Base-by-base conservation (phyloP, 208 protist genomes). In the Balamuthia mandrillaris region DNA sequence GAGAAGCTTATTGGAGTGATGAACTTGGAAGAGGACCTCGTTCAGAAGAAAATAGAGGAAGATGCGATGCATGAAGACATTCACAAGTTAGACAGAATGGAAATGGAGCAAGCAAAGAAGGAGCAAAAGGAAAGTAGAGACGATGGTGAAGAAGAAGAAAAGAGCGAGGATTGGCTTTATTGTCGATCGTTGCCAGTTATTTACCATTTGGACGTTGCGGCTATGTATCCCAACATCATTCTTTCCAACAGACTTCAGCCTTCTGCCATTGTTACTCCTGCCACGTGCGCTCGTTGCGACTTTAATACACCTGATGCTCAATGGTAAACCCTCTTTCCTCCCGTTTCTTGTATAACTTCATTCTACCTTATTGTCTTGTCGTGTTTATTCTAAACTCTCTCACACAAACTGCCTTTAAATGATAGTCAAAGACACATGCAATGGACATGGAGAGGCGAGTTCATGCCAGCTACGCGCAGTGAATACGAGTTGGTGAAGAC, bases 151-250 rank as follows among this genome's bases (percentile, higher is more conserved):
- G 74, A 84, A n/a, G 77, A 84, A 16, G n/a, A n/a, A n/a, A n/a
- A n/a, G n/a, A n/a, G n/a, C n/a, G n/a, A n/a, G n/a, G 77, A 84
- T 27, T 84, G 77, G 77, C 77, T 84, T 6, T 39, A 84, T 56
- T 56, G 92, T 91, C 66, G 86, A 86, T 35, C 77, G 16, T 56
- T 51, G n/a, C 99, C 98, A 1, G 82, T 98, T 24, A 99, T 99
- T 60, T 99, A 99, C 88, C 99, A 99, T 92, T 89, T 99, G 1
- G 99, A 99, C 85, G 98, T 99, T 5, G 95, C 94, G 31, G 99
- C 99, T 35, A 99, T 99, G 99, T 99, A 99, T 94, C 99, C 99
- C 0, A 99, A 99, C 90, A 99, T 99, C 90, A 99, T 99, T 87
- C 91, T 99, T 14, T 99, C 99, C 0, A 99, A 99, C 87, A 93